Evolutionary conservation across 371 early-diverging fungal genomes (phyloP).

Genomic region (Synchytrium microbalum): DNA sequence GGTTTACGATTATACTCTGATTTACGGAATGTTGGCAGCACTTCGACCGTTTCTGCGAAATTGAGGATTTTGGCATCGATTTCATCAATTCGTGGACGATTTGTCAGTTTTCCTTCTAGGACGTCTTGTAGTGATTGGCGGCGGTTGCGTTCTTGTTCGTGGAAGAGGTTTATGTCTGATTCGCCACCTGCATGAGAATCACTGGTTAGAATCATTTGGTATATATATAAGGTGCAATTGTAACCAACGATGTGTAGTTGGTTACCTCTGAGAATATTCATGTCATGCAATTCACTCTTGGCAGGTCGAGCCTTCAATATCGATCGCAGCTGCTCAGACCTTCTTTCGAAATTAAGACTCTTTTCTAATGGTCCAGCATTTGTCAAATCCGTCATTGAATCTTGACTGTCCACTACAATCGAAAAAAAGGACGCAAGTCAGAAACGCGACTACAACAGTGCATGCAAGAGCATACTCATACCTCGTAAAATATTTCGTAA

Average conservation of each 20-base stretch:
- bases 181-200: conserved; percentile 26
- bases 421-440: not conserved
- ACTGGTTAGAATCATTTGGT: conserved; percentile 3
- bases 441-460: no score
- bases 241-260: conserved; percentile 8
- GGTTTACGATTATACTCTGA: conserved; percentile 55
- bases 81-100: conserved; percentile 59
- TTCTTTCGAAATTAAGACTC: conserved; percentile 23
- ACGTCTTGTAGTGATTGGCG: conserved; percentile 56
- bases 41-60: conserved; percentile 46
- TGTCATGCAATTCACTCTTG: conserved; percentile 27
- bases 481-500: conserved; percentile 35
- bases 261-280: conserved; percentile 44
- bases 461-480: conserved; percentile 1
- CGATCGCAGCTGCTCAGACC: conserved; percentile 21
- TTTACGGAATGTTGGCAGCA: conserved; percentile 53
- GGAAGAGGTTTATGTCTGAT: conserved; percentile 60
- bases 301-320: conserved; percentile 35
- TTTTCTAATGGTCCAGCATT: conserved; percentile 15
- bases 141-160: conserved; percentile 50
- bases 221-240: conserved; percentile 7
- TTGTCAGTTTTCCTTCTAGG: conserved; percentile 61
- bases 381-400: conserved; percentile 2
- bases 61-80: conserved; percentile 66
- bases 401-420: conserved; percentile 6